Conservation (phyloP, 345 rosid genomes). For the Pistacia integerrima region DNA sequence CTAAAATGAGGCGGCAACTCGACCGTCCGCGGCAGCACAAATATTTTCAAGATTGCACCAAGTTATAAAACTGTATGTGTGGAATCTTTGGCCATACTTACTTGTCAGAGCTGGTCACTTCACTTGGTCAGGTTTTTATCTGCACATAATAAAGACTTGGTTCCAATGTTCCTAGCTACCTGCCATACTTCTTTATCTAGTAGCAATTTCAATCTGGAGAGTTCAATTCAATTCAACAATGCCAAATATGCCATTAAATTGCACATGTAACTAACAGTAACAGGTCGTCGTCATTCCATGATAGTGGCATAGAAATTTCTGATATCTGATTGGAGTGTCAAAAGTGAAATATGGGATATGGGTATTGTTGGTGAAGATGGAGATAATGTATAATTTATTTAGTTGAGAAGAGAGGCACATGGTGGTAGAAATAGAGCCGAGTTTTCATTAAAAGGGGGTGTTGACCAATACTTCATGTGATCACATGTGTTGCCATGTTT, state of each 20-base stretch:
- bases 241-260: too few relatives aligned
- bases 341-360: neutral
- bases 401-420: constrained; percentile 25
- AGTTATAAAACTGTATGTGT: neutral
- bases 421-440: neutral
- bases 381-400: too few relatives aligned
- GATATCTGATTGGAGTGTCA: too few relatives aligned
- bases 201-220: neutral
- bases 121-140: neutral
- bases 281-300: too few relatives aligned
- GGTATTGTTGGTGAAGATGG: neutral
- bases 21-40: neutral
- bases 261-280: too few relatives aligned
- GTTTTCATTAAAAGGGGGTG: constrained; percentile 15
- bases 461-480: constrained; percentile 49
- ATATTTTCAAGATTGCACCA: neutral
- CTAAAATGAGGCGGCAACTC: neutral
- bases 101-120: neutral
- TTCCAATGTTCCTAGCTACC: neutral
- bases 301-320: too few relatives aligned
- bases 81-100: neutral
- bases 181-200: neutral
- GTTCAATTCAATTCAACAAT: too few relatives aligned
- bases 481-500: constrained; percentile 62
- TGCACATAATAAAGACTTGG: neutral